These are phyloP conservation scores for Wallemia ichthyophaga DNA, from an alignment of 1,284 basidiomycete species.

Conservation along the genomic window DNA sequence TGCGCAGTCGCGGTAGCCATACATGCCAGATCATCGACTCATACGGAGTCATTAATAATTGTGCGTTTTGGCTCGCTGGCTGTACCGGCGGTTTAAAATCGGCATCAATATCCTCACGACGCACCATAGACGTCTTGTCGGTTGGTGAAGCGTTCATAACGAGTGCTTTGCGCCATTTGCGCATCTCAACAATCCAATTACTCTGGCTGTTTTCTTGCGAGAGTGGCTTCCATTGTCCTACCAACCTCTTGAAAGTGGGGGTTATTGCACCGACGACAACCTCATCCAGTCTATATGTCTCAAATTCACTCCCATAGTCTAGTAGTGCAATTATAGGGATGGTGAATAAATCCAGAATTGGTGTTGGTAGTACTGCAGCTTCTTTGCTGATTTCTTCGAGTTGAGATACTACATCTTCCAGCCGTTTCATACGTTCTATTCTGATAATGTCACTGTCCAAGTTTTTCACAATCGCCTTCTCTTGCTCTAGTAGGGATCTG, in stretches of 20 bases:
- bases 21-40: slow-evolving; percentile 77
- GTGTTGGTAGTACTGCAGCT: slow-evolving; percentile 24
- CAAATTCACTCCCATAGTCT: slow-evolving; percentile 43
- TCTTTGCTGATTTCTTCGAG: slow-evolving; percentile 34
- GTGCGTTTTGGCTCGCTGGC: not conserved
- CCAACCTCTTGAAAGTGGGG: slow-evolving; percentile 24
- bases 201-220: slow-evolving; percentile 8
- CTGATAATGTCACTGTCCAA: slow-evolving; percentile 3
- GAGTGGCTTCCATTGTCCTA: slow-evolving; percentile 14
- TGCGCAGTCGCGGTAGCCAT: slow-evolving; percentile 82
- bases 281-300: slow-evolving; percentile 52
- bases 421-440: slow-evolving; percentile 38
- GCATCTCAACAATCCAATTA: slow-evolving; percentile 12
- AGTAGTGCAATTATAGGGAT: slow-evolving; percentile 37
- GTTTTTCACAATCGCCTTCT: slow-evolving; percentile 24
- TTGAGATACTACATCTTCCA: slow-evolving; percentile 38
- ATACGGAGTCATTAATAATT: slow-evolving; percentile 55
- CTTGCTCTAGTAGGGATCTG: slow-evolving; percentile 27
- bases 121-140: not conserved
- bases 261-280: slow-evolving; percentile 68
- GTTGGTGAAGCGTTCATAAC: slow-evolving; percentile 1
- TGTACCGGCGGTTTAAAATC: slow-evolving; percentile 2
- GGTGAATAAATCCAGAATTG: slow-evolving; percentile 36
- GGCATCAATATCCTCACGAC: not conserved
- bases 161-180: slow-evolving; percentile 15